A percentile compares a stretch with the other conserved stretches of the same genome.
phyloP scores from a whole-genome alignment of 768 basidiomycete genomes.

The Suillus spraguei region DNA sequence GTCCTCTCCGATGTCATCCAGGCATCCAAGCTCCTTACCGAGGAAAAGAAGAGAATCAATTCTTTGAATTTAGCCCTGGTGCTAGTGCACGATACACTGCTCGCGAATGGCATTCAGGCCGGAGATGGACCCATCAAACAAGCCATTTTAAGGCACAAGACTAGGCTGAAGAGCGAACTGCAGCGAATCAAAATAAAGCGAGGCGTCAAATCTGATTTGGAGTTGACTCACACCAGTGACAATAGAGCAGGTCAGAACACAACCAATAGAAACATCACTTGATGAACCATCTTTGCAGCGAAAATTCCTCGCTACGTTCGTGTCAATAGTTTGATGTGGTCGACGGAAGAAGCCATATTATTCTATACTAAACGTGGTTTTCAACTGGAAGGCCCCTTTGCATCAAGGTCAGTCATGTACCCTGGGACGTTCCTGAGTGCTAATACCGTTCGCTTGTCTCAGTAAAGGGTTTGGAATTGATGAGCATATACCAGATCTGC shows the following conservation, averaged over 20 bases:
- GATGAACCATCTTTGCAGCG: constrained; percentile 38
- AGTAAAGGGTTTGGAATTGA: constrained; percentile 74
- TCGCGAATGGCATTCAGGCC: constrained; percentile 85
- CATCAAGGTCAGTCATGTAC: constrained; percentile 46
- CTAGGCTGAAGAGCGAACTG: constrained; percentile 84
- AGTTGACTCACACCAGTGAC: constrained; percentile 65
- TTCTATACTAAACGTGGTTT: constrained; percentile 61
- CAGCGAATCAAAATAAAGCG: constrained; percentile 80
- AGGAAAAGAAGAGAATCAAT: constrained; percentile 77
- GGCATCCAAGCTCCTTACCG: constrained; percentile 64
- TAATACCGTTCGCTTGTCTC: constrained; percentile 13
- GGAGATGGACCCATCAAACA: constrained; percentile 91
- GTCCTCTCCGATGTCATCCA: constrained; percentile 73
- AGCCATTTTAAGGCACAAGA: constrained; percentile 86
- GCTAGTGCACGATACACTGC: constrained; percentile 88
- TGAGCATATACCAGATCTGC: constrained; percentile 78
- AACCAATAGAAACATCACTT: neutral
- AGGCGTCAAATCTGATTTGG: constrained; percentile 63
- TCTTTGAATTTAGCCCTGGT: constrained; percentile 79
- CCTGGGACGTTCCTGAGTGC: neutral
- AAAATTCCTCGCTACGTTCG: constrained; percentile 84
- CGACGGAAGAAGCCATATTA: constrained; percentile 62
- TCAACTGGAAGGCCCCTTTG: constrained; percentile 50
- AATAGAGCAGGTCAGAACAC: constrained; percentile 57
- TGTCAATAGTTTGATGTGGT: constrained; percentile 75